Evolutionary conservation across 768 basidiomycete genomes (phyloP).

Genomic region (Tephrocybe sp.): DNA sequence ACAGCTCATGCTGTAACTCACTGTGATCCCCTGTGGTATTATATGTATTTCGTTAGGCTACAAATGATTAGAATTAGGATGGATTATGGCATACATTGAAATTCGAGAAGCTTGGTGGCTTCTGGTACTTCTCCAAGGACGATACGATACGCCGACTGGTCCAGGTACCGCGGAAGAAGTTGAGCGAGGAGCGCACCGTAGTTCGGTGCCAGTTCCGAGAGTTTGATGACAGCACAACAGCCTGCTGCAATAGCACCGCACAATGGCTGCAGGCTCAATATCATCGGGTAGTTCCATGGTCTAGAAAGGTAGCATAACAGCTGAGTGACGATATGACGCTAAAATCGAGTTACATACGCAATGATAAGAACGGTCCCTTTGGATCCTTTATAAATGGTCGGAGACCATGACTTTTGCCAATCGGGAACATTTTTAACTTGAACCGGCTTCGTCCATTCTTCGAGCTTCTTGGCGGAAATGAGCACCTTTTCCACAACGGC

Average conservation of each 20-base stretch:
- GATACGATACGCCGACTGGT: slow-evolving; percentile 49
- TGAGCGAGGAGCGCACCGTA: slow-evolving; percentile 49
- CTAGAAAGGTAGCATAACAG: slow-evolving; percentile 32
- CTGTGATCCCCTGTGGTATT: slow-evolving; percentile 27
- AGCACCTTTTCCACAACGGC: slow-evolving; percentile 40
- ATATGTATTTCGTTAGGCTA: not conserved
- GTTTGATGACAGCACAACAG: slow-evolving; percentile 65
- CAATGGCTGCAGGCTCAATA: slow-evolving; percentile 56
- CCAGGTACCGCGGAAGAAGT: slow-evolving; percentile 52
- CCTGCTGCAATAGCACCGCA: slow-evolving; percentile 77
- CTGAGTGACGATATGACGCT: no score
- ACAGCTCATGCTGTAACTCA: slow-evolving; percentile 7
- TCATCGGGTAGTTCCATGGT: slow-evolving; percentile 69
- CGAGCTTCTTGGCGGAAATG: slow-evolving; percentile 47
- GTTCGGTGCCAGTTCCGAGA: slow-evolving; percentile 59
- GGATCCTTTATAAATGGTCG: slow-evolving; percentile 52
- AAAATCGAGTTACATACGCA: slow-evolving; percentile 55
- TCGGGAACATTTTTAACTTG: slow-evolving; percentile 36
- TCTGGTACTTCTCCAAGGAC: slow-evolving; percentile 62
- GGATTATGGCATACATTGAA: slow-evolving; percentile 35
- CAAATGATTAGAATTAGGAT: not conserved
- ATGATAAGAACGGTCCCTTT: slow-evolving; percentile 66
- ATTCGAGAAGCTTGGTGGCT: slow-evolving; percentile 49
- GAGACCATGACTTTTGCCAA: slow-evolving; percentile 51
- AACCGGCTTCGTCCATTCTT: slow-evolving; percentile 56